Evolutionary conservation across 495 filamentous ascomycete species (phyloP).

Genomic region (Penicillium tannophilum): DNA sequence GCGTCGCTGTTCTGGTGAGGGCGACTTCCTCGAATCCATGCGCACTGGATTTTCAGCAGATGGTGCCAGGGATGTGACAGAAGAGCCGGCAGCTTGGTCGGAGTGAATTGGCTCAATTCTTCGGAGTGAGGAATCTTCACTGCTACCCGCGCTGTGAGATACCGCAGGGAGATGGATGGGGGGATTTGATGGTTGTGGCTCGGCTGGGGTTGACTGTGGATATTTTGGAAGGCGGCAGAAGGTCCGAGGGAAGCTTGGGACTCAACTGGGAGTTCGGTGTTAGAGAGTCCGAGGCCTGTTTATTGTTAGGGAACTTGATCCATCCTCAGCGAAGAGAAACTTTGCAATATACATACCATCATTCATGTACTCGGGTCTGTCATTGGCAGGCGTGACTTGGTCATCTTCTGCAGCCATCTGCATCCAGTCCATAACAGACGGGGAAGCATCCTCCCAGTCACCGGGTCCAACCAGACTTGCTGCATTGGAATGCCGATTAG

Average conservation of each 20-base stretch:
- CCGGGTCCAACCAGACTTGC: conserved; percentile 51
- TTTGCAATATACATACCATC: conserved; percentile 30
- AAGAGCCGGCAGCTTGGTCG: conserved; percentile 39
- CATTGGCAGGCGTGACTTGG: conserved; percentile 22
- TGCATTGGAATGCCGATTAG: conserved; percentile 29
- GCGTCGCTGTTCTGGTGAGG: conserved; percentile 58
- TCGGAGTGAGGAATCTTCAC: conserved; percentile 44
- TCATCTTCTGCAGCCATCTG: conserved; percentile 48
- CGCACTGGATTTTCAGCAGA: conserved; percentile 32
- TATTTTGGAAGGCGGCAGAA: conserved; percentile 3
- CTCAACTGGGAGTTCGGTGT: background rate
- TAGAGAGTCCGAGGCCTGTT: conserved; percentile 32
- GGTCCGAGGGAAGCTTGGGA: conserved; percentile 8
- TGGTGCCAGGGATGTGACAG: conserved; percentile 42
- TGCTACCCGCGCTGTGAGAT: conserved; percentile 58
- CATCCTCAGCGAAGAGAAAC: background rate
- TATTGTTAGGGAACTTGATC: background rate
- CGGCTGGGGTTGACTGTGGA: background rate
- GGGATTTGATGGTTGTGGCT: conserved; percentile 7
- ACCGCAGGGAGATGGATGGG: conserved; percentile 56
- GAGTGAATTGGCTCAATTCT: conserved; percentile 39
- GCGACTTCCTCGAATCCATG: conserved; percentile 38
- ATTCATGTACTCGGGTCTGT: conserved; percentile 10
- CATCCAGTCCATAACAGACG: conserved; percentile 59
- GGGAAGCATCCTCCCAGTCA: conserved; percentile 58